Conservation (phyloP, 164 flowering plant genomes). For the Saururus chinensis region DNA sequence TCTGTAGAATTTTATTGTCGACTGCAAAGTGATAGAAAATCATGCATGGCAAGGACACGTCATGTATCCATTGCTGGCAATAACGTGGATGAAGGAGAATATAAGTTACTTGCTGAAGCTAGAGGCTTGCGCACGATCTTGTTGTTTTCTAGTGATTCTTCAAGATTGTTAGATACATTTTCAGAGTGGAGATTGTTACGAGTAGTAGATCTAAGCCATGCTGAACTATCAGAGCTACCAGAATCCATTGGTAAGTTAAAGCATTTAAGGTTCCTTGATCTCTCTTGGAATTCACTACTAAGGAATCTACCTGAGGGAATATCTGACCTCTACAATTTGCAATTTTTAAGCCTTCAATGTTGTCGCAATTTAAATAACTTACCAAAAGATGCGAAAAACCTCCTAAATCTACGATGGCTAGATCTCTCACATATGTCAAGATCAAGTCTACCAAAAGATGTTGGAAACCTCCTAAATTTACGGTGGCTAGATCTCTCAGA, state of each 20-base stretch:
- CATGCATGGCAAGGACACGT: neutral
- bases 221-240: neutral
- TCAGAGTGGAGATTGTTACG: neutral
- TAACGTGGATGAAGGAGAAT: too few species aligned
- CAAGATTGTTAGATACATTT: too few species aligned
- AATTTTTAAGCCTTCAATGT: neutral
- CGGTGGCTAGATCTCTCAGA: too few species aligned
- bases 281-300: neutral
- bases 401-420: neutral
- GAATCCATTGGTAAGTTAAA: neutral
- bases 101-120: neutral
- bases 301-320: constrained; percentile 1
- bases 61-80: neutral
- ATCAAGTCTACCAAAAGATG: neutral
- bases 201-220: neutral
- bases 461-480: too few species aligned
- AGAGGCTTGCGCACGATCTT: neutral
- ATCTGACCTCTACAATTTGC: neutral
- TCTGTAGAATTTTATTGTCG: too few species aligned
- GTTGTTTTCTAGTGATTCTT: neutral
- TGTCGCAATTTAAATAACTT: neutral
- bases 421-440: neutral
- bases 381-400: neutral
- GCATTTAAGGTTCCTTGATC: constrained; percentile 5
- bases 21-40: neutral